phyloP scores from a whole-genome alignment of 2,329 filamentous ascomycete genomes.

The Hypoxylon sp. region DNA sequence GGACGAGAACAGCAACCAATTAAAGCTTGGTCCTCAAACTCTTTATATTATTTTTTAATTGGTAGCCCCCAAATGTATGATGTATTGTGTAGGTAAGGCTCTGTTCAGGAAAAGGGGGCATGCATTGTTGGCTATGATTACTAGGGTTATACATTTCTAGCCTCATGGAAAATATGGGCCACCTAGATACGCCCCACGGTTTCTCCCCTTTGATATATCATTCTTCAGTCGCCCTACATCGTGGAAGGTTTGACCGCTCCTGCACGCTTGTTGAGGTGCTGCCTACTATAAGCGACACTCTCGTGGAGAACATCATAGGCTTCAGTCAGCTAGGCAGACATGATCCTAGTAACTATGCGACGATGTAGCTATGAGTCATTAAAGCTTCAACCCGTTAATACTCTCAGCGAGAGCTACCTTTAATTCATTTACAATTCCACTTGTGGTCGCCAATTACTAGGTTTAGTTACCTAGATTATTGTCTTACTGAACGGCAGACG shows the following conservation, averaged over 20 bases:
- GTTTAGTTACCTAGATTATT: neutral
- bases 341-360: neutral
- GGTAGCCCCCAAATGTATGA: neutral
- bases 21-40: neutral
- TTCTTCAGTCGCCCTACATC: neutral
- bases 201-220: neutral
- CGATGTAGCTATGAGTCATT: conserved; percentile 4
- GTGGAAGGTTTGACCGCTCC: neutral
- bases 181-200: neutral
- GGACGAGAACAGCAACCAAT: neutral
- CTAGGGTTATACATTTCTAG: neutral
- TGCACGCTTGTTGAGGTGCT: neutral
- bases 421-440: neutral
- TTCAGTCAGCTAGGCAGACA: neutral
- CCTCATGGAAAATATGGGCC: neutral
- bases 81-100: neutral
- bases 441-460: neutral
- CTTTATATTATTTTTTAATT: neutral
- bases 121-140: neutral
- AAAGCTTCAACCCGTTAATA: conserved; percentile 8
- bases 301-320: neutral
- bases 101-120: neutral
- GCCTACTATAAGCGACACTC: neutral
- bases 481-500: neutral
- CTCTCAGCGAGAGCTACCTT: neutral